Evolutionary conservation across 2,329 filamentous ascomycete species (phyloP).

Genomic region (Ceratocystis papillata): DNA sequence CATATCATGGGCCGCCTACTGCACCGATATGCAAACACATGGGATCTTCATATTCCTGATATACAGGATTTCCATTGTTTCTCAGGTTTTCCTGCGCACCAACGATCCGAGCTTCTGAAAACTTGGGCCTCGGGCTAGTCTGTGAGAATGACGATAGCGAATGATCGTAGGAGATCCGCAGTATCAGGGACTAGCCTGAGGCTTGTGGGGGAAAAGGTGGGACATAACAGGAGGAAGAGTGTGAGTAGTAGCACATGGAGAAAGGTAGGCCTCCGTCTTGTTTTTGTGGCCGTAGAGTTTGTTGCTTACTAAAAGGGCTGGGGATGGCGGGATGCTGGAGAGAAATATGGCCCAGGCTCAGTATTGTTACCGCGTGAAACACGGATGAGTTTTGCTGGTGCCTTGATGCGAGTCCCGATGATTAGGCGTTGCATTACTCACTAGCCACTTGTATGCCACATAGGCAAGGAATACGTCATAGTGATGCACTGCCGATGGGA

Average conservation of each 20-base stretch:
- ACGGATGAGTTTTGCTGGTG: background rate
- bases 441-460: background rate
- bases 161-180: background rate
- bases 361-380: background rate
- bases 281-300: background rate
- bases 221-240: background rate
- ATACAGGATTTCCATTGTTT: background rate
- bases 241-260: background rate
- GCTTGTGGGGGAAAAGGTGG: background rate
- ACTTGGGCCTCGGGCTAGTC: background rate
- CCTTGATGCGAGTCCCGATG: background rate
- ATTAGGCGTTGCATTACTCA: background rate
- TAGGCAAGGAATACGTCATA: background rate
- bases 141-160: background rate
- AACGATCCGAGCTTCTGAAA: background rate
- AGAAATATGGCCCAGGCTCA: background rate
- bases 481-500: background rate
- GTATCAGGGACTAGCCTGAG: background rate
- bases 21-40: background rate
- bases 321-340: background rate
- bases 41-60: background rate
- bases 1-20: too few species aligned
- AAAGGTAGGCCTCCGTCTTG: background rate
- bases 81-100: background rate
- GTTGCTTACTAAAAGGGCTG: background rate